Percentiles rank a stretch among this genome's conserved stretches.
phyloP scores from a whole-genome alignment of 345 rosid species.

The Salix udensis region DNA sequence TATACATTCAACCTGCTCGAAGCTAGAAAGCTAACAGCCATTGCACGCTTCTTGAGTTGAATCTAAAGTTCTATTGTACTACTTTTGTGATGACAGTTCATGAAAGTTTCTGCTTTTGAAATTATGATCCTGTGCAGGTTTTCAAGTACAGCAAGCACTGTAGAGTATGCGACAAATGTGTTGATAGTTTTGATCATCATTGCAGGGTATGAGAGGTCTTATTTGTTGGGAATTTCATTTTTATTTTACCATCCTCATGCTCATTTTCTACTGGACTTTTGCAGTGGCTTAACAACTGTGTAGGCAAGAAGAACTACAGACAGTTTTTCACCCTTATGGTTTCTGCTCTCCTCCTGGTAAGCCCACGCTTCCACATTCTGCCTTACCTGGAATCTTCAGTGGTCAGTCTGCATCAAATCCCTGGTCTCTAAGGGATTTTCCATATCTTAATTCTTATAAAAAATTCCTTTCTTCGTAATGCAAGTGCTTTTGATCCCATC shows the following conservation, averaged over 20 bases:
- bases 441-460: not conserved
- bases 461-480: not conserved
- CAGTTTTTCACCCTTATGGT: conserved; percentile 94
- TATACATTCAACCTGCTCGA: not conserved
- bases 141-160: conserved; percentile 97
- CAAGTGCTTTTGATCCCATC: not conserved
- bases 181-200: conserved; percentile 88
- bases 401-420: conserved; percentile 4
- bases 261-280: conserved; percentile 20
- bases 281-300: conserved; percentile 97
- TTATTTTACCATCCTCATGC: conserved; percentile 8
- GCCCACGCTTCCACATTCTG: conserved; percentile 25
- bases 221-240: not conserved
- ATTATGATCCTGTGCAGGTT: conserved; percentile 47
- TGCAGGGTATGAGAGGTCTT: conserved; percentile 65
- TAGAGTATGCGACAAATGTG: conserved; percentile 96
- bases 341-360: conserved; percentile 79
- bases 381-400: conserved; percentile 22
- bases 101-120: conserved; percentile 3
- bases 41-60: not conserved
- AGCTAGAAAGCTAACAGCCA: not conserved
- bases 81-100: not conserved
- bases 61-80: not conserved
- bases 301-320: conserved; percentile 79
- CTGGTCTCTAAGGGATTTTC: not conserved